phyloP scores from a whole-genome alignment of 2,329 filamentous ascomycete genomes.

The Arthrobotrys sphaeroides region DNA sequence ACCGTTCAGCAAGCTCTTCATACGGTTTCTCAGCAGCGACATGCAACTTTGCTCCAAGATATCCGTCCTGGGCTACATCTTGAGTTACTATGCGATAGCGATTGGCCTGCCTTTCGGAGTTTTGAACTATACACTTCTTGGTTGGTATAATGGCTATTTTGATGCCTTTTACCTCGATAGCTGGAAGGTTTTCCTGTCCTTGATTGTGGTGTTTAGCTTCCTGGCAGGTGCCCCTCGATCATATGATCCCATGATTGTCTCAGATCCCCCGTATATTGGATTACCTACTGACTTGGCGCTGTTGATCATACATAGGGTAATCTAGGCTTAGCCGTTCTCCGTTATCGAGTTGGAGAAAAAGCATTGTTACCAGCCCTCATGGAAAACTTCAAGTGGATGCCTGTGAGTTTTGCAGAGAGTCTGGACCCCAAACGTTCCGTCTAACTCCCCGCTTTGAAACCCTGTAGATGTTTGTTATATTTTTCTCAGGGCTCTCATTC shows the following conservation, averaged over 20 bases:
- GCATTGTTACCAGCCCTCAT: conserved; percentile 65
- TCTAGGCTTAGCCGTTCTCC: background rate
- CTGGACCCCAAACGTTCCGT: conserved; percentile 64
- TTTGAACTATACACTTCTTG: conserved; percentile 20
- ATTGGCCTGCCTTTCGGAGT: conserved; percentile 10
- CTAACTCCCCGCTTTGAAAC: conserved; percentile 64
- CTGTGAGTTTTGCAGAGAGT: background rate
- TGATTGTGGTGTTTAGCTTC: conserved; percentile 72
- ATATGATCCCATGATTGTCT: conserved; percentile 73
- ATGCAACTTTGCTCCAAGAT: conserved; percentile 74
- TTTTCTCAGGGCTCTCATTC: conserved; percentile 59
- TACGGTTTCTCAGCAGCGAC: conserved; percentile 69
- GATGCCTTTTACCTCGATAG: conserved; percentile 72
- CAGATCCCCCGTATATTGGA: too few relatives aligned
- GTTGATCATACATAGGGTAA: background rate
- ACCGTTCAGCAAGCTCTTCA: conserved; percentile 74
- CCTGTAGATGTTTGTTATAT: conserved; percentile 62
- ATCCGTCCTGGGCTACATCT: conserved; percentile 76
- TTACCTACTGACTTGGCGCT: too few relatives aligned
- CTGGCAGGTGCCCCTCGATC: conserved; percentile 61
- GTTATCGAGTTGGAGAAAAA: conserved; percentile 60
- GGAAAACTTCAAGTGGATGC: conserved; percentile 70
- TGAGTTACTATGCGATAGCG: conserved; percentile 64
- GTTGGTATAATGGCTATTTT: conserved; percentile 21
- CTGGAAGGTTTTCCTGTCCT: conserved; percentile 71